Evolutionary conservation across 176 grass and related monocot genomes (phyloP), one percentile per base, ranked within the genome.

Genomic region (Carex kokanica): DNA sequence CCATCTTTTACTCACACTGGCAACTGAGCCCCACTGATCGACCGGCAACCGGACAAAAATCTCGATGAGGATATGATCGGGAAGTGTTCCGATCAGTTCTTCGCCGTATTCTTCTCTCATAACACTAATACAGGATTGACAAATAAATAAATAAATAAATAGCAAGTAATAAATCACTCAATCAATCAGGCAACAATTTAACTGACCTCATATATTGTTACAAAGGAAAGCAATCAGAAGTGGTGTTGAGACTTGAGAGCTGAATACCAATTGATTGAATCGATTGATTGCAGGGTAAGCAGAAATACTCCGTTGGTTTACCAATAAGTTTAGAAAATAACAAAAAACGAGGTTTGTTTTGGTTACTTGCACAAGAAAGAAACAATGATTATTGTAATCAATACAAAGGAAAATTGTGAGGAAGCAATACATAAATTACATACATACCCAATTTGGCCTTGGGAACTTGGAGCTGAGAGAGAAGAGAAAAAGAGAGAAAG

Each of bases 11-110:
- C 78, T 95, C 12, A 95, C 89, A 91, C 93, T 93, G 85, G 91
- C 89, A 87, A 90, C 84, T 60, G 87, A 86, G 74, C 86, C 83
- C 96, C 96, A 98, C 13, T 98, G 84, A 8, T 45, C 41, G 63
- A 90, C 64, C 13, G 96, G 96, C 85, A 93, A 41, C 15, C 59
- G 86, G 67, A 89, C 83, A 31, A 99, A 90, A 88, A 99, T 89
- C 64, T 95, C 96, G 79, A 95, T 47, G 51, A 93, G 85, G 56
- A 95, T 88, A 88, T 99, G 93, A 86, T 99, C 96, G n/a, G 93
- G 93, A 68, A 99, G 91, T 43, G 56, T 89, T 67, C 85, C 86
- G 74, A 99, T 91, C 27, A 75, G 64, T 54, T 51, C 60, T 31
- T 88, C 84, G 65, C 83, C 90, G 80, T 78, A 14, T 64, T 83